These are phyloP conservation scores for Leccinum olivaceoglutinosum DNA, from an alignment of 1,284 basidiomycete genomes.

Conservation along the genomic window DNA sequence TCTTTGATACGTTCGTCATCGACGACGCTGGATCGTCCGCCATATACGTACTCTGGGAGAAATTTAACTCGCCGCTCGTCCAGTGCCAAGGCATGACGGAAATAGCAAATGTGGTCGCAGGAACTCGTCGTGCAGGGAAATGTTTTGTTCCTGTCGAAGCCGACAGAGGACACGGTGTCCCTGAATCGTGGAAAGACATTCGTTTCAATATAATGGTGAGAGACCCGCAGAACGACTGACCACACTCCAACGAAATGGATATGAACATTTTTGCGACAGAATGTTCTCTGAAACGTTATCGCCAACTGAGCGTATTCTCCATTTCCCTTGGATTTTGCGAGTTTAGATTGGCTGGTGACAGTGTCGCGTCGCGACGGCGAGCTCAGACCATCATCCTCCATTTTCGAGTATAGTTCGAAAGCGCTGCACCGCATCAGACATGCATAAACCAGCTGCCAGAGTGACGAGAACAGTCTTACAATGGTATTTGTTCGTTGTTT, in stretches of 20 bases:
- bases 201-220: neutral
- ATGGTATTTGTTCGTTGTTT: conserved; percentile 35
- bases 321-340: conserved; percentile 13
- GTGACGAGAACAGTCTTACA: conserved; percentile 17
- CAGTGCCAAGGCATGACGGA: conserved; percentile 31
- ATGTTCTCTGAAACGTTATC: conserved; percentile 22
- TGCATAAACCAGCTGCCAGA: neutral
- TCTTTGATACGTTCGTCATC: conserved; percentile 27
- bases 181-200: conserved; percentile 6
- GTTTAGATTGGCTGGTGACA: conserved; percentile 9
- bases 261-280: conserved; percentile 22
- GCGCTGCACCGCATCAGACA: conserved; percentile 18
- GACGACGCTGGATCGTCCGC: conserved; percentile 14
- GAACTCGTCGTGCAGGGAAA: conserved; percentile 28
- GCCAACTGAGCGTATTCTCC: conserved; percentile 16
- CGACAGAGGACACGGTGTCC: conserved; percentile 33
- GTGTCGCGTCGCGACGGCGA: conserved; percentile 4
- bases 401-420: conserved; percentile 27
- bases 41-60: conserved; percentile 33
- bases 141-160: conserved; percentile 23
- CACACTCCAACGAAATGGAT: conserved; percentile 37
- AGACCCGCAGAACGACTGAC: conserved; percentile 16
- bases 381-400: conserved; percentile 13
- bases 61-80: conserved; percentile 40
- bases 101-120: conserved; percentile 28